Base-by-base conservation (phyloP, 768 basidiomycete genomes). In the Hypholoma fasciculare region DNA sequence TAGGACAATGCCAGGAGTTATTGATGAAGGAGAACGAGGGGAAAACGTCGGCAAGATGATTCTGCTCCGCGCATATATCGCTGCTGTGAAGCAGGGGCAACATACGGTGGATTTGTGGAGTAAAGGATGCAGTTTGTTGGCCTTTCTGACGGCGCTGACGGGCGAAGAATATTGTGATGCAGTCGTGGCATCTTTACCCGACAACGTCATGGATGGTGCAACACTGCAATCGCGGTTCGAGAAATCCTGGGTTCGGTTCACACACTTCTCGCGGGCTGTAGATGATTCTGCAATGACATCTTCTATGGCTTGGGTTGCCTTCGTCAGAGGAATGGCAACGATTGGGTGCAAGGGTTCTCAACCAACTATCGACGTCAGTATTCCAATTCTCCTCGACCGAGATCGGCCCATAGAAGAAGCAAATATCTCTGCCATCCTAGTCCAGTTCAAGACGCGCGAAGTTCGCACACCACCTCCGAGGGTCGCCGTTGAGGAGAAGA, bases 221-320 rank as follows among this genome's bases (percentile, higher is more conserved):
- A 7, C 11, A 8, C 53, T 63, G 3, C n/a, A 50, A 37, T 55
- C 64, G 11, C 66, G 64, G 17, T 72, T 72, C 65, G 38, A 59
- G 47, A 49, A 67, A 20, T 65, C 69, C 7, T 49, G 49, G 23
- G 52, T 74, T 16, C 63, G 67, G 37, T 74, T 74, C 61, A 73
- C 73, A 2, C 72, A 74, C 52, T 74, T 70, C 47, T 65, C 39
- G 19, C 59, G 60, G 49, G 56, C 57, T 50, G 59, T 44, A 8
- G 71, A 69, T 48, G 66, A 69, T 50, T 56, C 56, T 4, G 61
- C 39, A 13, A 48, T 61, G 42, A 66, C 61, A 19, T 42, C 64
- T 20, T 43, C 59, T 11, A 61, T 57, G 23, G 62, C 63, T 12
- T 61, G 58, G 42, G 62, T 57, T 12, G 67, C 66, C 14, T 67